Conservation (phyloP, 805 yeast genomes). For the Lachancea quebecensis region DNA sequence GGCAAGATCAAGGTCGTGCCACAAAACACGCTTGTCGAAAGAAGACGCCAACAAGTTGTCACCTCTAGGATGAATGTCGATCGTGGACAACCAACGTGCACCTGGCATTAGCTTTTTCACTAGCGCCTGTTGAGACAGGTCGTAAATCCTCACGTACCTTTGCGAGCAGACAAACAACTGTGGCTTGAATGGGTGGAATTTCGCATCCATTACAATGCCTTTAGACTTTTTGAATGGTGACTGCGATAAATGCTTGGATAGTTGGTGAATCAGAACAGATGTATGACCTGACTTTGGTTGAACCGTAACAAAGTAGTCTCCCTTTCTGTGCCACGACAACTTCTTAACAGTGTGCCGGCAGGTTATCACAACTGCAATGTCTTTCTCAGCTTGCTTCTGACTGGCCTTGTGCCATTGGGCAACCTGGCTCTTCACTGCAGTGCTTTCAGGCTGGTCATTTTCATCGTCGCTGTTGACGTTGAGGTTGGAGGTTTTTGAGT, state of each 20-base stretch:
- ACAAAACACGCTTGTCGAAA: constrained; percentile 87
- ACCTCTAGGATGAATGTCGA: constrained; percentile 94
- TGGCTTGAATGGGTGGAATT: constrained; percentile 95
- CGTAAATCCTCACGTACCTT: constrained; percentile 85
- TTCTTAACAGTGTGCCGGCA: constrained; percentile 64
- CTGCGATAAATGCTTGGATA: constrained; percentile 90
- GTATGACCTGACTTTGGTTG: constrained; percentile 88
- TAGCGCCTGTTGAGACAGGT: constrained; percentile 76
- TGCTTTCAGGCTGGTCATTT: constrained; percentile 35
- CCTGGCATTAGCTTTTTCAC: constrained; percentile 88
- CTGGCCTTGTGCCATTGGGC: constrained; percentile 83
- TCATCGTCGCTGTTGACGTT: constrained; percentile 36
- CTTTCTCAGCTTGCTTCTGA: constrained; percentile 50
- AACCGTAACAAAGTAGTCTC: constrained; percentile 94
- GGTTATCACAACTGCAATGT: constrained; percentile 68
- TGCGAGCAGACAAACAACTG: constrained; percentile 91
- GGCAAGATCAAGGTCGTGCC: constrained; percentile 93
- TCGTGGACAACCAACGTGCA: constrained; percentile 86
- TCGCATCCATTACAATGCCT: constrained; percentile 93
- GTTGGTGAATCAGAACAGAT: constrained; percentile 88
- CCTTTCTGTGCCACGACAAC: constrained; percentile 92
- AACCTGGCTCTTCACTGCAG: constrained; percentile 43
- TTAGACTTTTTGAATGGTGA: constrained; percentile 90
- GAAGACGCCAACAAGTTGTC: constrained; percentile 90
- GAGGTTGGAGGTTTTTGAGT: constrained; percentile 38